phyloP scores from a whole-genome alignment of 257 asterid genomes.

The Solanum pimpinellifolium region DNA sequence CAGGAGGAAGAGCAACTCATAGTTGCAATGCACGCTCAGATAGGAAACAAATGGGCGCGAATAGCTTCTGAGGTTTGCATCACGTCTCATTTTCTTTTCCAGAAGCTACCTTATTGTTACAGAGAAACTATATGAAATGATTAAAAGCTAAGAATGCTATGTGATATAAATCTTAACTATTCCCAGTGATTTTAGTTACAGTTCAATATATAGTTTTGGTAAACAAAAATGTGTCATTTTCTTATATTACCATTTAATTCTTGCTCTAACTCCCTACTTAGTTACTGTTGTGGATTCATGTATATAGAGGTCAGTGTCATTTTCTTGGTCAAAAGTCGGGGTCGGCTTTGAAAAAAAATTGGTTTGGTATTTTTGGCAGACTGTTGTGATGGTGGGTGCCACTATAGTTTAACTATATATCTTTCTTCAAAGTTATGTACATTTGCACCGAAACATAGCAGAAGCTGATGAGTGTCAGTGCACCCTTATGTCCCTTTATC shows the following conservation, averaged over 20 bases:
- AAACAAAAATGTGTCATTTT: not conserved
- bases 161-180: not conserved
- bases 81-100: not conserved
- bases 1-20: conserved; percentile 62
- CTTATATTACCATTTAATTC: not conserved
- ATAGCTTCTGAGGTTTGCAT: conserved; percentile 77
- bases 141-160: not conserved
- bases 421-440: not conserved
- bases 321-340: not conserved
- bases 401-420: not conserved
- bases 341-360: not conserved
- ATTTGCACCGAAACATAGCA: not conserved
- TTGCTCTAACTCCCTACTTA: not conserved
- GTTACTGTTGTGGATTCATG: not conserved
- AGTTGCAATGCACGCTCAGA: conserved; percentile 58
- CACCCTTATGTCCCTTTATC: not conserved
- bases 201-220: not conserved
- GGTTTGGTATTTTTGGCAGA: not conserved
- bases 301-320: not conserved
- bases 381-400: not conserved
- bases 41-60: conserved; percentile 86
- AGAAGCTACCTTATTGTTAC: not conserved
- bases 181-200: not conserved
- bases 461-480: not conserved
- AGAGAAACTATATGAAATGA: not conserved